Conservation (phyloP, 192 early-diverging fungal species). For the Mortierella hygrophila region DNA sequence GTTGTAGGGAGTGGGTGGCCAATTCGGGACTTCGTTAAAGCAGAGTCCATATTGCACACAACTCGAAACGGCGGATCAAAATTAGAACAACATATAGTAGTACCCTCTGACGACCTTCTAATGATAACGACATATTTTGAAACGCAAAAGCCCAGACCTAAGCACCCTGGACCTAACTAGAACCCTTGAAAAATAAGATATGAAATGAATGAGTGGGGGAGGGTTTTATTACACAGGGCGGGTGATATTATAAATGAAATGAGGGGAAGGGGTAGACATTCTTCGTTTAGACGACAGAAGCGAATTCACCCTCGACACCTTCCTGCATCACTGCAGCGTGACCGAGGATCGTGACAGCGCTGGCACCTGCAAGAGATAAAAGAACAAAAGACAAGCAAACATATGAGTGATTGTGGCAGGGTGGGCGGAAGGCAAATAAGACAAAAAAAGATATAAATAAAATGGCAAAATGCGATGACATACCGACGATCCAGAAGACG, state of each 20-base stretch:
- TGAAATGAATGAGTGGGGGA: not conserved
- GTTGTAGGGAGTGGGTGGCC: constrained; percentile 38
- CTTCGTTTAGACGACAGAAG: constrained; percentile 37
- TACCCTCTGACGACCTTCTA: not conserved
- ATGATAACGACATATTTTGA: not conserved
- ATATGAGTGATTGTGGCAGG: not conserved
- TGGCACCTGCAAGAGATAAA: constrained; percentile 57
- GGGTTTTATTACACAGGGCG: not conserved
- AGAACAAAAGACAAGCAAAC: not conserved
- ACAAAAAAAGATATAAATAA: not conserved
- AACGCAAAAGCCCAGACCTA: not conserved
- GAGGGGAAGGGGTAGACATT: not conserved
- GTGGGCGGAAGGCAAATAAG: not conserved
- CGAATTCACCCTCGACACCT: constrained; percentile 67
- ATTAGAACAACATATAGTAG: not conserved
- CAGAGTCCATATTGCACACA: not conserved
- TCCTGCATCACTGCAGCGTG: constrained; percentile 71
- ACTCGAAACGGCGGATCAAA: not conserved
- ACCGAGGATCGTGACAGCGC: constrained; percentile 65
- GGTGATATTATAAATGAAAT: not conserved
- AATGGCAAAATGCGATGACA: constrained; percentile 5
- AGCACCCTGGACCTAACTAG: not conserved
- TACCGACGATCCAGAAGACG: constrained; percentile 73
- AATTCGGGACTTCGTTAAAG: constrained; percentile 23
- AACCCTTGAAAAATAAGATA: not conserved